Evolutionary conservation across 345 rosid species (phyloP), one percentile per base, ranked within the genome.

Genomic region (Gossypium longicalyx): DNA sequence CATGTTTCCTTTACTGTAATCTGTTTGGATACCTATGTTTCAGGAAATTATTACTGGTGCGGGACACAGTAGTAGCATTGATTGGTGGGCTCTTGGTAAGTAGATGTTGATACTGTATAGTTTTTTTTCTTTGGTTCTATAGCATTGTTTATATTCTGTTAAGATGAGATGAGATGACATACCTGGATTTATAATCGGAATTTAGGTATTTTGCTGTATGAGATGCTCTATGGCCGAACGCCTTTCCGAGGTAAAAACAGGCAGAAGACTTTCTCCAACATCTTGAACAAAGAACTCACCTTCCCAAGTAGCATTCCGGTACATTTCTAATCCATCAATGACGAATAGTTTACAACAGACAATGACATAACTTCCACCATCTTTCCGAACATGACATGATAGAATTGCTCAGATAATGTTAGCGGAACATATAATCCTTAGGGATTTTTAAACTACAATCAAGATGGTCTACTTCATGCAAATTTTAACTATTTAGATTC

Each of bases 41-140:
- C 93, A 93, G 99, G 99, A 95, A 83, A 93, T 89, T 77, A 91
- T 95, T 43, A 95, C 96, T 10, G 98, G 98, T 66, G 69, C 89
- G 62, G 94, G 99, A 67, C 99, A 95, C 80, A 82, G 93, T 59
- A 91, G 98, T 62, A 91, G 93, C 67, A 89, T 95, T 58, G 98
- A 95, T 81, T 93, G 98, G 97, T 93, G 98, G 99, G 90, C 99
- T 72, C 83, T 95, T 3, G 98, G 99, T 95, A 90, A 82, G 89
- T 76, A 65, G 41, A 44, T 29, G 56, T 12, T n/a, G 7, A 53
- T 16, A 43, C 47, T 63, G 22, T 56, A 1, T 19, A 45, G 44
- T 27, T 60, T 29, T 67, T 67, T 19, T 25, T 19, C 5, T 19
- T 38, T 66, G 49, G 11, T 20, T 57, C 29, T 20, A 57, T 12